Evolutionary conservation across 148 eudicot species (phyloP).

Genomic region (Cornus suecica): DNA sequence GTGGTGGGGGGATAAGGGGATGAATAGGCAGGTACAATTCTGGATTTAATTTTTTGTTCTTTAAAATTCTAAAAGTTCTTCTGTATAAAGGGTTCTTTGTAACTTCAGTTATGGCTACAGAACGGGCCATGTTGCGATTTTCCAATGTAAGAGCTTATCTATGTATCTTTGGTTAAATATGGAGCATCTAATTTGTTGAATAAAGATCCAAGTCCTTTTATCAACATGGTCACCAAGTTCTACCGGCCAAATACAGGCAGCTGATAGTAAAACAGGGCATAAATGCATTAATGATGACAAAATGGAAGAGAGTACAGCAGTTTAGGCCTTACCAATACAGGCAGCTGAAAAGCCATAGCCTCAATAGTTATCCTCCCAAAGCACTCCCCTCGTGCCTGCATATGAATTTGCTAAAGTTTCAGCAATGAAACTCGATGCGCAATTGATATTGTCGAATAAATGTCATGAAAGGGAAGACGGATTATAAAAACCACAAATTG

Average conservation of each 20-base stretch:
- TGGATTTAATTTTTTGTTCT: background rate
- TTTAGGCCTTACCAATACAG: conserved; percentile 59
- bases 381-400: conserved; percentile 87
- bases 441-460: background rate
- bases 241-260: no score
- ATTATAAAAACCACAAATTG: background rate
- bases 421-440: background rate
- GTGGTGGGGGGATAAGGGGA: background rate
- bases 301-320: background rate
- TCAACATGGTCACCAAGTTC: no score
- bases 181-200: no score
- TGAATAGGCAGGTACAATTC: background rate
- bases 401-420: background rate
- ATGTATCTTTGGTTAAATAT: no score
- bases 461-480: background rate
- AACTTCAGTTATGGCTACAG: no score
- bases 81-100: no score
- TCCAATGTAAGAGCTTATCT: no score
- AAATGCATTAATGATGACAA: background rate
- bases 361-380: conserved; percentile 93
- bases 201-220: no score
- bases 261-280: no score
- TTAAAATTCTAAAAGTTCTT: no score
- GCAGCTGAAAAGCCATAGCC: conserved; percentile 95
- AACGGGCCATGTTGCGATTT: no score